Evolutionary conservation across 2,329 filamentous ascomycete species (phyloP), one percentile per base, ranked within the genome.

Genomic region (Trichothecium sympodiale): DNA sequence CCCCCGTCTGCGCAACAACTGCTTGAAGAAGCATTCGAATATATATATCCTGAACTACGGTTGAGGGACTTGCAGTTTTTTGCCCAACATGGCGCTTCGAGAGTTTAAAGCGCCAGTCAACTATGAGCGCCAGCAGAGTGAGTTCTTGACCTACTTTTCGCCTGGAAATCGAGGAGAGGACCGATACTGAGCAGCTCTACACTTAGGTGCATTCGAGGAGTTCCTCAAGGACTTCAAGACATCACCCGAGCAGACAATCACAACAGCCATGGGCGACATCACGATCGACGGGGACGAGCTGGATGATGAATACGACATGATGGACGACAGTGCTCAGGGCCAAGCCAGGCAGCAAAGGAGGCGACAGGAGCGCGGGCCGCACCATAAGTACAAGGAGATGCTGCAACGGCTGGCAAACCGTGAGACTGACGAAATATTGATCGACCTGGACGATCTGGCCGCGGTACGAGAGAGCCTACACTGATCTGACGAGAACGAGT

Each of bases 211-310:
- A 34, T 91, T 98, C 59, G 80, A 94, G 61, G 78, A 83, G 52
- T 98, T 98, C 56, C 69, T 98, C 43, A 68, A 73, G 49, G 77
- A 78, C 43, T 98, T 93, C 77, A 96, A 98, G 65, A 80, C 80
- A 37, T 79, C 69, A 53, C 82, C 65, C 38, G 76, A 69, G 58
- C 73, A 70, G 40, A 74, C 80, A 40, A 77, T 93, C 46, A 78
- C 84, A 28, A 80, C 88, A 55, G 87, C 87, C 31, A 72, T 98
- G 33, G 78, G 85, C 47, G 78, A 81, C 46, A 77, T 98, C 50
- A 83, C 83, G 52, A 83, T 98, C 44, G 82, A 87, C 56, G 88
- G 86, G 52, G 82, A 93, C 60, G 83, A 82, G 47, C 71, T 84
- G 29, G 87, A 81, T 59, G 88, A 94, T 51, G 86, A 94, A 50